phyloP scores from a whole-genome alignment of 1,284 basidiomycete genomes.

The Vanrija humicola region DNA sequence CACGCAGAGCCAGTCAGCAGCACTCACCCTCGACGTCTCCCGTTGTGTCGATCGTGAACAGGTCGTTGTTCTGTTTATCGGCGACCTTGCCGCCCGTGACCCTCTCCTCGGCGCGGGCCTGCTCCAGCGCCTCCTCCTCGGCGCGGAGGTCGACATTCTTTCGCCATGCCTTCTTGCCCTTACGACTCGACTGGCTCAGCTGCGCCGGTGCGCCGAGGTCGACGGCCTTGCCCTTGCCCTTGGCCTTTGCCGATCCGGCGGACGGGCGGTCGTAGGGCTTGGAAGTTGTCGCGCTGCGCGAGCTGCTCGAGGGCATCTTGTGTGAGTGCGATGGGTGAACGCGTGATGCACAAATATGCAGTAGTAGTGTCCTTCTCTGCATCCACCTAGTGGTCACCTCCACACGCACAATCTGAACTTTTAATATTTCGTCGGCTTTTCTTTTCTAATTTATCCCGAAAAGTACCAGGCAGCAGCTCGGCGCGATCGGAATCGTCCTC shows the following conservation, averaged over 20 bases:
- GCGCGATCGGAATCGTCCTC: neutral
- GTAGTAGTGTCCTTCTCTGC: too few relatives aligned
- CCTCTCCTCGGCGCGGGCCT: conserved; percentile 68
- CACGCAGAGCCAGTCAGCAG: neutral
- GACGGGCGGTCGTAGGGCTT: conserved; percentile 21
- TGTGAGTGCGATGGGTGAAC: neutral
- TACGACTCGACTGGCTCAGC: conserved; percentile 68
- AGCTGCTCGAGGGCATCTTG: conserved; percentile 7
- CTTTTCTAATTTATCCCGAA: conserved; percentile 13
- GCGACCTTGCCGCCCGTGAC: conserved; percentile 58
- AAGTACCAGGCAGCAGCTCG: conserved; percentile 1
- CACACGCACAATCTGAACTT: too few relatives aligned
- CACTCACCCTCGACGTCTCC: conserved; percentile 70
- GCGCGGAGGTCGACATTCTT: conserved; percentile 81
- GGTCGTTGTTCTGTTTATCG: conserved; percentile 57
- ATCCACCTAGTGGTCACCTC: too few relatives aligned
- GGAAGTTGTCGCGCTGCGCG: neutral
- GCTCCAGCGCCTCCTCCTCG: conserved; percentile 71
- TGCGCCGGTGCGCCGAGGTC: conserved; percentile 60
- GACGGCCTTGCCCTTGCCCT: conserved; percentile 20
- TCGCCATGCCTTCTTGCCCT: conserved; percentile 87
- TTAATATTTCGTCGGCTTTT: neutral
- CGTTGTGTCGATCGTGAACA: conserved; percentile 72
- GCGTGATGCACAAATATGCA: too few relatives aligned
- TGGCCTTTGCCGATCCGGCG: conserved; percentile 10